Conservation (phyloP, 768 basidiomycete species). For the Mycena latifolia region DNA sequence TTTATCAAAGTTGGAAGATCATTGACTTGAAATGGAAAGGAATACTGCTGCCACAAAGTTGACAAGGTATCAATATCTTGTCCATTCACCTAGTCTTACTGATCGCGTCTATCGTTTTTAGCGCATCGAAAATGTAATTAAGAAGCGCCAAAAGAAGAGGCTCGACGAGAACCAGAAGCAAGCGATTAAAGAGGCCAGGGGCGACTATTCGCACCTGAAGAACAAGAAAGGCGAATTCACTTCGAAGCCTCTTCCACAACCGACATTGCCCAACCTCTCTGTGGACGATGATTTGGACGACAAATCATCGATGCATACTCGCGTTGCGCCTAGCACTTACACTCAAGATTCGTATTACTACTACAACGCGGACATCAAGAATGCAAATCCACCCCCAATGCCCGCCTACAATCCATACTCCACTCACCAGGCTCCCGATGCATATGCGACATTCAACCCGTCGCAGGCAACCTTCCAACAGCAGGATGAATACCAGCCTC, state of each 20-base stretch:
- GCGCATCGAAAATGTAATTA: conserved; percentile 96
- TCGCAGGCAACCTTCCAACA: conserved; percentile 68
- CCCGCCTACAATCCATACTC: conserved; percentile 82
- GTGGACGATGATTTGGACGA: conserved; percentile 83
- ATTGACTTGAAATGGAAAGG: conserved; percentile 55
- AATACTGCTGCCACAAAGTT: conserved; percentile 98
- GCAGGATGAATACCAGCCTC: conserved; percentile 60
- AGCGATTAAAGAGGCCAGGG: conserved; percentile 92
- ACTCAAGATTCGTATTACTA: conserved; percentile 67
- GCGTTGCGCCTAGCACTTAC: conserved; percentile 65
- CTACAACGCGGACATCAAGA: conserved; percentile 65
- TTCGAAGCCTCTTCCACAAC: conserved; percentile 88
- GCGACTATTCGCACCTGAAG: conserved; percentile 92
- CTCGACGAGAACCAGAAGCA: conserved; percentile 82
- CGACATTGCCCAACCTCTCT: conserved; percentile 93
- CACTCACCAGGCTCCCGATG: conserved; percentile 62
- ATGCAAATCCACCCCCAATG: conserved; percentile 75
- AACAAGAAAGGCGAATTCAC: conserved; percentile 92
- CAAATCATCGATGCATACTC: conserved; percentile 68
- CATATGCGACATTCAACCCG: conserved; percentile 68
- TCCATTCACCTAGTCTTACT: conserved; percentile 18
- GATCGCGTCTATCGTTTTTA: conserved; percentile 45
- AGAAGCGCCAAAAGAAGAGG: conserved; percentile 90
- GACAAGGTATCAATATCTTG: conserved; percentile 77
- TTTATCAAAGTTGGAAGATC: background rate